Conservation (phyloP, 2,329 filamentous ascomycete species). For the Nemania abortiva region DNA sequence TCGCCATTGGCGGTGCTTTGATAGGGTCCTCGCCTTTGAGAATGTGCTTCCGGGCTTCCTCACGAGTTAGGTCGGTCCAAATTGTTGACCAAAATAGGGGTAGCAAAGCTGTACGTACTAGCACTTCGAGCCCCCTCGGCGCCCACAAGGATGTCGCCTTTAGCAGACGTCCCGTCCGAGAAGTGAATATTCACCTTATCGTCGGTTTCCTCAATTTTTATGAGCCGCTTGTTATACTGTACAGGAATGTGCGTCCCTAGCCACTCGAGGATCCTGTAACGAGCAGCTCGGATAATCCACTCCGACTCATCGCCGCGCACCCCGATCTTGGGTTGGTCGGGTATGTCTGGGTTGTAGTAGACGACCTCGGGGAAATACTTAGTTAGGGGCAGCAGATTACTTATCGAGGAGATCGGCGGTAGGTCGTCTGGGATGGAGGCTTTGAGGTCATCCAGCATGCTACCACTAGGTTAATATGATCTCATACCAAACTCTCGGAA, state of each 20-base stretch:
- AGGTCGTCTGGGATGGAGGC: constrained; percentile 42
- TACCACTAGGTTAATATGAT: constrained; percentile 10
- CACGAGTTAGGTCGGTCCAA: constrained; percentile 19
- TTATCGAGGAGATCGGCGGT: constrained; percentile 42
- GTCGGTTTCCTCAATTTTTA: constrained; percentile 51
- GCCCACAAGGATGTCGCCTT: constrained; percentile 60
- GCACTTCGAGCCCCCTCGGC: constrained; percentile 59
- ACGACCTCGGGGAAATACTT: constrained; percentile 39
- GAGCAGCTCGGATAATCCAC: constrained; percentile 52
- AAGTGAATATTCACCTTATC: constrained; percentile 57
- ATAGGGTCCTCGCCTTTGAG: constrained; percentile 48
- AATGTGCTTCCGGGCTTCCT: constrained; percentile 50
- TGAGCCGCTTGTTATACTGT: constrained; percentile 56
- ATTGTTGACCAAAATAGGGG: background rate
- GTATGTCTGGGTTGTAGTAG: constrained; percentile 40
- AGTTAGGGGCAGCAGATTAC: constrained; percentile 41
- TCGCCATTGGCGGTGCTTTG: constrained; percentile 44
- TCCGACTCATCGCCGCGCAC: constrained; percentile 42
- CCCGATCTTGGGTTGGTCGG: constrained; percentile 33
- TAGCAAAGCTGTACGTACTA: constrained; percentile 47
- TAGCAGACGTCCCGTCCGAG: constrained; percentile 56
- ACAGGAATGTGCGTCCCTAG: constrained; percentile 48
- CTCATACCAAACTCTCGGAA: background rate
- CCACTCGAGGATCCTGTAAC: constrained; percentile 47
- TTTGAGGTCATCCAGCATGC: constrained; percentile 44